Percentiles rank a stretch among this genome's conserved stretches.
Evolutionary conservation across 352 stramenopile species (phyloP).

Genomic region (Phytopythium mirpurense): DNA sequence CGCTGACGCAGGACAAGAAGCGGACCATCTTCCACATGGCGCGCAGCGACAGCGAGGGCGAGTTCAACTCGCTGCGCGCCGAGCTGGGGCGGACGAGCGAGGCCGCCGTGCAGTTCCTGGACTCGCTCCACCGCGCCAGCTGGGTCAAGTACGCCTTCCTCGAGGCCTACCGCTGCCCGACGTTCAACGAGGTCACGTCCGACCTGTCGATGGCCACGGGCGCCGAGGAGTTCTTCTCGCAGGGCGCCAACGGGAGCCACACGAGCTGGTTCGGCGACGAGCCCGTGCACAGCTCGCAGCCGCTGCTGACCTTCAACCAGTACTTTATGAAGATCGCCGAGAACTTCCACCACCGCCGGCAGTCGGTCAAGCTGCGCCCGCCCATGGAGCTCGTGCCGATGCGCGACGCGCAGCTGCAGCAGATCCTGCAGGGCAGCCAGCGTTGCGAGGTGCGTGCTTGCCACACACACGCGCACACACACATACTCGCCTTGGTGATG

Average conservation of each 20-base stretch:
- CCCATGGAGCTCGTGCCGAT: constrained; percentile 56
- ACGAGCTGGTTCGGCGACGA: constrained; percentile 61
- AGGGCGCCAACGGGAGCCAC: constrained; percentile 30
- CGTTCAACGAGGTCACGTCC: constrained; percentile 67
- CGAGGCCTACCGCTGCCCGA: constrained; percentile 55
- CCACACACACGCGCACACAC: not conserved
- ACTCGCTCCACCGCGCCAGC: constrained; percentile 44
- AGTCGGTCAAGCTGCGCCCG: constrained; percentile 45
- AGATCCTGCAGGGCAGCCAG: constrained; percentile 68
- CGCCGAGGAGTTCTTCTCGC: constrained; percentile 36
- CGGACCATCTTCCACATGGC: constrained; percentile 64
- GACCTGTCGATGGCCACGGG: constrained; percentile 44
- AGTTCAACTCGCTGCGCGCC: constrained; percentile 57
- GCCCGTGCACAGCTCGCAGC: constrained; percentile 52
- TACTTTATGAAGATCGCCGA: constrained; percentile 74
- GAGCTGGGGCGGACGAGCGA: constrained; percentile 51
- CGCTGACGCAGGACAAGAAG: constrained; percentile 59
- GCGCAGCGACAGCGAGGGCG: constrained; percentile 59
- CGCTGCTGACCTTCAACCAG: constrained; percentile 53
- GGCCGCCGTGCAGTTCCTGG: constrained; percentile 42
- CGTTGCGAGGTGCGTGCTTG: constrained; percentile 65
- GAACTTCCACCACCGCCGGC: constrained; percentile 61
- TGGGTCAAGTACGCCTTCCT: constrained; percentile 82
- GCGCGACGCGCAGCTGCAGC: constrained; percentile 56
- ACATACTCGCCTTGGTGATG: too few relatives aligned